A percentile compares a stretch with the other conserved stretches of the same genome.
Evolutionary conservation across 805 yeast species (phyloP).

Genomic region (Nakazawaea anatomiae): DNA sequence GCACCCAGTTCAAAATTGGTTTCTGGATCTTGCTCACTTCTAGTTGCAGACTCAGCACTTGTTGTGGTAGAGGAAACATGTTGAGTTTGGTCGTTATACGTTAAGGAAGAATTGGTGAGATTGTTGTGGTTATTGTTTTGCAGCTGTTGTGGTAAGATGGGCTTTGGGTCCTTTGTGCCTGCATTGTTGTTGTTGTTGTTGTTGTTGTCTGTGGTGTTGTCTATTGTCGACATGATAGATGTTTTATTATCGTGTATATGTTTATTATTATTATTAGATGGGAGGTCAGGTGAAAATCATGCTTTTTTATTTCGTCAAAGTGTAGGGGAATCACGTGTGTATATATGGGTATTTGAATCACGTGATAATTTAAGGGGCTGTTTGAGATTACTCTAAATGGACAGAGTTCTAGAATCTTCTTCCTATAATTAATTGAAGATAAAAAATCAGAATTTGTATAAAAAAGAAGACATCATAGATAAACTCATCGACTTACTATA

Average conservation of each 20-base stretch:
- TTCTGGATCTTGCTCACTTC: too few relatives aligned
- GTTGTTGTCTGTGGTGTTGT: too few relatives aligned
- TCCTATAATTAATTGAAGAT: too few relatives aligned
- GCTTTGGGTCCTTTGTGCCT: background rate
- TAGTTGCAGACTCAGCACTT: background rate
- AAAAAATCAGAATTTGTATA: too few relatives aligned
- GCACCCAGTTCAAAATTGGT: background rate
- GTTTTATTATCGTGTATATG: background rate
- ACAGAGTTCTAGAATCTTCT: background rate
- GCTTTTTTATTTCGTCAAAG: background rate
- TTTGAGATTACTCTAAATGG: background rate
- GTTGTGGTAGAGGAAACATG: background rate
- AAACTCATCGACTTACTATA: background rate
- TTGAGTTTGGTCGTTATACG: background rate
- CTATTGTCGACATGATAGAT: too few relatives aligned
- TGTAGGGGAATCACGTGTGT: background rate
- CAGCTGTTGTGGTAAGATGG: background rate
- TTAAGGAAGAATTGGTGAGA: background rate
- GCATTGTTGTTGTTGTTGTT: too few relatives aligned
- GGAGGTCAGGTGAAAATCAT: conserved; percentile 12
- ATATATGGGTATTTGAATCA: background rate
- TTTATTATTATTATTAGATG: background rate
- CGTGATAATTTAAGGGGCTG: background rate
- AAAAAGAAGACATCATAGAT: background rate
- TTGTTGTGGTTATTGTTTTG: too few relatives aligned